Conservation (phyloP, 192 early-diverging fungal genomes). For the Gonapodya sp. region DNA sequence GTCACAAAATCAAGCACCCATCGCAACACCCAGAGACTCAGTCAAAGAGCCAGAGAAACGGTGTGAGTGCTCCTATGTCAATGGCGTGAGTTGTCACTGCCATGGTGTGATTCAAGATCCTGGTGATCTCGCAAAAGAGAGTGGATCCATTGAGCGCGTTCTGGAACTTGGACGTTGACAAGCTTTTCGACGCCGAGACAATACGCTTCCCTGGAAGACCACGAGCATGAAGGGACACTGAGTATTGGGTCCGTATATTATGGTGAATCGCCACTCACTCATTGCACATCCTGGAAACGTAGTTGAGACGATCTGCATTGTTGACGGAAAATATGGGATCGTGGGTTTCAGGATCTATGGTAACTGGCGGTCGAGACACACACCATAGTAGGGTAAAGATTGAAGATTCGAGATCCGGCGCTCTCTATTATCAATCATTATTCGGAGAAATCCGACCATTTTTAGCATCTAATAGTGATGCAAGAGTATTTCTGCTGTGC, state of each 20-base stretch:
- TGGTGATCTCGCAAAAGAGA: constrained; percentile 94
- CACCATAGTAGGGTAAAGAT: constrained; percentile 96
- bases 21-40: too few relatives aligned
- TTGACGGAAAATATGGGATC: background rate
- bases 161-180: constrained; percentile 91
- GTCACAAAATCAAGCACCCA: too few relatives aligned
- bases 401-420: too few relatives aligned
- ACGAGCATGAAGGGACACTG: too few relatives aligned
- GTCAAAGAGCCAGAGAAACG: constrained; percentile 99
- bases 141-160: constrained; percentile 93
- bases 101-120: constrained; percentile 98
- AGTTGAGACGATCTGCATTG: background rate
- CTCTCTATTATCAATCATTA: too few relatives aligned
- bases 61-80: constrained; percentile 96
- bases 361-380: constrained; percentile 30
- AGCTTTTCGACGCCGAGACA: constrained; percentile 96
- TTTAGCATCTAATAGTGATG: too few relatives aligned
- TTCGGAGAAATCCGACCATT: too few relatives aligned
- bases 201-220: constrained; percentile 43
- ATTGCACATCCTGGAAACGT: constrained; percentile 97
- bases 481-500: constrained; percentile 96
- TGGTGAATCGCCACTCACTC: constrained; percentile 76
- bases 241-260: too few relatives aligned
- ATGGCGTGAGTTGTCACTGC: constrained; percentile 91
- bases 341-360: too few relatives aligned